Base-by-base conservation (phyloP, 1,284 basidiomycete species). In the Fomitiporia mediterranea region DNA sequence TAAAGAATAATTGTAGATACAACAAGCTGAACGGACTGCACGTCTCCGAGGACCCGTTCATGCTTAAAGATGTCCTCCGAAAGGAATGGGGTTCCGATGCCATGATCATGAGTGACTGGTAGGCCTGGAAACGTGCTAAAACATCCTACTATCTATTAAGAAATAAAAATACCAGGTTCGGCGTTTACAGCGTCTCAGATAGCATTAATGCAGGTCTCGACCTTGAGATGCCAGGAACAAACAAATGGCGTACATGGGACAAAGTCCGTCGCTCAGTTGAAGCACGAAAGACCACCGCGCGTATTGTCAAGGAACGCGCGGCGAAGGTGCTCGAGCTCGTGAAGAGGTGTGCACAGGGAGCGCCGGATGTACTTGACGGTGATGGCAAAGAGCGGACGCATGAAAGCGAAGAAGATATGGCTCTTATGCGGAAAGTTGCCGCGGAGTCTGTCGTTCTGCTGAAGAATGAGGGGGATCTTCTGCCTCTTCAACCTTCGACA, bases 61-160 rank as follows among this genome's bases (percentile, higher is more conserved):
- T 93, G 11, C 69, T 93, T 4, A 73, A 77, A 44, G 76, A 82
- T 30, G 79, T 91, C 52, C 77, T 93, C 4, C 77, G 89, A 15
- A 77, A 81, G 6, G 89, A 93, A 67, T 93, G 89, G 89, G 78
- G 79, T 4, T 90, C 81, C 61, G 72, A 86, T 27, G 88, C 86
- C 1, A 59, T 84, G 64, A 70, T 86, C 59, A 89, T 91, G 85
- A 88, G 84, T 60, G 89, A 91, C 66, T 91, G 89, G 88, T 84
- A 66, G n/a, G n/a, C n/a, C n/a, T n/a, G 69, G 15, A 13, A 8
- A 61, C 38, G 13, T 32, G 9, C 5, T 4, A 15, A 25, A 8
- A 44, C 27, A 6, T 19, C 25, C 8, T 15, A 8, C 28, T 30
- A 23, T 30, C 19, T 34, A 23, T 11, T 50, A 4, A 5, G 5